Evolutionary conservation across 176 grass and related monocot species (phyloP), one percentile per base, ranked within the genome.

Genomic region (Eragrostis curvula): DNA sequence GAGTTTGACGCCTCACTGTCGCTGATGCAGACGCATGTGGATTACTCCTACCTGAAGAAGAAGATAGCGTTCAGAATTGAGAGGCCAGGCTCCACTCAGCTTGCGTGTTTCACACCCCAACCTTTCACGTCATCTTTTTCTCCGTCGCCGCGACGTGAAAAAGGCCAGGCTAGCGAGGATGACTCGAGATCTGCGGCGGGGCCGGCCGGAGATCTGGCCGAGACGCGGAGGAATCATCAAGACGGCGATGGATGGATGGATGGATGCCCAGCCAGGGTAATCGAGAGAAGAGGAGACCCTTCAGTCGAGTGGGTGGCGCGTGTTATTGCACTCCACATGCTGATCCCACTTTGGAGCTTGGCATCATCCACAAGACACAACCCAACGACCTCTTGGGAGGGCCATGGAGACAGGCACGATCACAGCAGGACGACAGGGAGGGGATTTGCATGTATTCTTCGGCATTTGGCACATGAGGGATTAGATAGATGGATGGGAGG

Each of bases 121-220:
- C 12, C 59, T 67, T 56, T 67, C 40, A 36, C 32, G 2, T 36
- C 32, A 2, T 2, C 21, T 6, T 28, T 64, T 20, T 21, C 5
- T 18, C 39, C 49, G n/a, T 14, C 27, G 15, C 39, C 13, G 27
- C 11, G 68, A 28, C 14, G 69, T 50, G 80, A 83, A 25, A 48
- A 64, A 24, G 39, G 39, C 6, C 0, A 5, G 15, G n/a, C 2
- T 7, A 52, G 65, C 47, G 13, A 23, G 43, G 57, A 21, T 20
- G 74, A 21, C 53, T 25, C 24, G 56, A 68, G 70, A 88, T 88
- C 81, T 20, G 17, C 3, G 12, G 55, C 59, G 74, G 83, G 82
- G 53, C 82, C 87, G 8, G 47, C 72, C 27, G 69, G 50, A 89
- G 90, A 93, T 85, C 81, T 20, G 80, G 85, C 69, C 28, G 60